Evolutionary conservation across 768 basidiomycete genomes (phyloP).

Genomic region (Tylopilus sp.): DNA sequence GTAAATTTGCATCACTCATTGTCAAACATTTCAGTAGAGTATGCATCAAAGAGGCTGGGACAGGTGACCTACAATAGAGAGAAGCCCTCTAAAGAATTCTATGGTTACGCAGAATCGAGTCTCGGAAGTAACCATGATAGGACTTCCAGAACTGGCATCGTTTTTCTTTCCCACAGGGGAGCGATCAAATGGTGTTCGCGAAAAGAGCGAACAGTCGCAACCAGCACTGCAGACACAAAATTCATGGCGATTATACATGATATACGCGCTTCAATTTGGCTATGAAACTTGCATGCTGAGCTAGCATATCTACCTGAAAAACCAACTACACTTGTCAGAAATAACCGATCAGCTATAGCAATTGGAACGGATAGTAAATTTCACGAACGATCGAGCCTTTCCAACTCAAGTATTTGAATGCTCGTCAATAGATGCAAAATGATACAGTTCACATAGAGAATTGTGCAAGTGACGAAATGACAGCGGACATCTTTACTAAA

Average conservation of each 20-base stretch:
- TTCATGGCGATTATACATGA: background rate
- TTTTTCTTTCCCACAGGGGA: background rate
- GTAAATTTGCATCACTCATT: too few species aligned
- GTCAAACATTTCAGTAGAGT: too few species aligned
- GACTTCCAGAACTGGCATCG: background rate
- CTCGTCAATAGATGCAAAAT: too few species aligned
- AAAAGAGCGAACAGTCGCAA: slow-evolving; percentile 26
- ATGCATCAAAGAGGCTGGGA: too few species aligned
- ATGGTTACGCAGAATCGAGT: slow-evolving; percentile 24
- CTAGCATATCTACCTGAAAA: background rate
- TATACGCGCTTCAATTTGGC: slow-evolving; percentile 17
- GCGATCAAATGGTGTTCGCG: slow-evolving; percentile 29
- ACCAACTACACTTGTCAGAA: slow-evolving; percentile 17
- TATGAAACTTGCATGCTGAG: slow-evolving; percentile 27
- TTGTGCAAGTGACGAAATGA: slow-evolving; percentile 21
- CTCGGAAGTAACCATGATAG: slow-evolving; percentile 24
- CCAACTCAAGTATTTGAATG: slow-evolving; percentile 20
- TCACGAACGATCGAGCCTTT: slow-evolving; percentile 1
- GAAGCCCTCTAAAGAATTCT: background rate
- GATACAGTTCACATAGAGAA: background rate
- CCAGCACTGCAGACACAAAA: slow-evolving; percentile 13
- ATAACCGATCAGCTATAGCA: slow-evolving; percentile 28
- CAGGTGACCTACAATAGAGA: background rate
- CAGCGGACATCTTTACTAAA: slow-evolving; percentile 18
- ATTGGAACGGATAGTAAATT: slow-evolving; percentile 15